These are phyloP conservation scores for Pseudomonodictys pantanalensis DNA, from an alignment of 495 filamentous ascomycete species.

Conservation along the genomic window DNA sequence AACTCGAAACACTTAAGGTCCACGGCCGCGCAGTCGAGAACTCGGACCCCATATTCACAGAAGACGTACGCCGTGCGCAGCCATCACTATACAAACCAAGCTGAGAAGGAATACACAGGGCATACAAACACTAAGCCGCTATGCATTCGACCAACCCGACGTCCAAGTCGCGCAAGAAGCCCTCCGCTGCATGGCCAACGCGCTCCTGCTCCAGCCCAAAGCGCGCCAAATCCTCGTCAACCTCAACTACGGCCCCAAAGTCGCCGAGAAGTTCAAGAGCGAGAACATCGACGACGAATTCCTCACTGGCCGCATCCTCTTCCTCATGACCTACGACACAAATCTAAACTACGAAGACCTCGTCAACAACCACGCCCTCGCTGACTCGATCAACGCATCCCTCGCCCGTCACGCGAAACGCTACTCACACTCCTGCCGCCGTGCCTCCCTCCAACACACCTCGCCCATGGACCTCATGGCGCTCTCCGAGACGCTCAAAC, in stretches of 20 bases:
- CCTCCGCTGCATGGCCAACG: constrained; percentile 82
- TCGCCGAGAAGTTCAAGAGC: constrained; percentile 69
- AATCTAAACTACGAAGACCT: constrained; percentile 64
- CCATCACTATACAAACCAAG: background rate
- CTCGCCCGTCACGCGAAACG: constrained; percentile 64
- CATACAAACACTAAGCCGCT: constrained; percentile 65
- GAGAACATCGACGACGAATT: constrained; percentile 87
- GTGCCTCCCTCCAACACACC: constrained; percentile 25
- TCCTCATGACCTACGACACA: constrained; percentile 82
- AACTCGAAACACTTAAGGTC: constrained; percentile 73
- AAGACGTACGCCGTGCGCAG: constrained; percentile 52
- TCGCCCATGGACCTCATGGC: constrained; percentile 74
- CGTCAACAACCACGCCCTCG: constrained; percentile 67
- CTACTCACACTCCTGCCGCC: constrained; percentile 45
- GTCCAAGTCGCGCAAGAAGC: constrained; percentile 68
- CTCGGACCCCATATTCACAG: constrained; percentile 78
- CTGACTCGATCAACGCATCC: constrained; percentile 60
- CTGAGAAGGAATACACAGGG: constrained; percentile 52
- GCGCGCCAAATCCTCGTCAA: constrained; percentile 80
- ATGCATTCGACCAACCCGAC: constrained; percentile 65
- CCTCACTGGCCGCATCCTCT: constrained; percentile 74
- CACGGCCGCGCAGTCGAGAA: constrained; percentile 67
- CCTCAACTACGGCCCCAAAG: constrained; percentile 66
- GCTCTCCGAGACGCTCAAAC: constrained; percentile 77
- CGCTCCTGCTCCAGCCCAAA: constrained; percentile 66